Percentiles rank a stretch among this genome's conserved stretches.
phyloP scores from a whole-genome alignment of 768 basidiomycete species.

The Lactifluus piperatus region DNA sequence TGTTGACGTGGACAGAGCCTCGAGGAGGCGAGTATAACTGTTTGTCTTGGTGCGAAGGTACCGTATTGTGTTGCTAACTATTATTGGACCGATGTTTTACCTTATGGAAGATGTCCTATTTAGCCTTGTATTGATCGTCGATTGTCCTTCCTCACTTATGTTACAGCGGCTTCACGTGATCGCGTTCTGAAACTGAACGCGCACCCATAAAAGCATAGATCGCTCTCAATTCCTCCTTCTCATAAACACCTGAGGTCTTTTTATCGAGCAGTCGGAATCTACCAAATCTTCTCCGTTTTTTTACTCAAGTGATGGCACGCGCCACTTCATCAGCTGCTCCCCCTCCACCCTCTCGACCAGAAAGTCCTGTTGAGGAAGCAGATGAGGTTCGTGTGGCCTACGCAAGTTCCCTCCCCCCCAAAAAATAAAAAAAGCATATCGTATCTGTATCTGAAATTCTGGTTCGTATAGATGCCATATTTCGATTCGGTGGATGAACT shows the following conservation, averaged over 20 bases:
- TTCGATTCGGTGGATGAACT: constrained; percentile 28
- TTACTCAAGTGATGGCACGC: constrained; percentile 12
- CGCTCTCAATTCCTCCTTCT: background rate
- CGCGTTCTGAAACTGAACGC: background rate
- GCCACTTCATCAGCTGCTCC: constrained; percentile 7
- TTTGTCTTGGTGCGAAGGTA: constrained; percentile 18
- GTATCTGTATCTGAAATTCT: background rate
- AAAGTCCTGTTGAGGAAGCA: constrained; percentile 12
- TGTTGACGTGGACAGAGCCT: constrained; percentile 26
- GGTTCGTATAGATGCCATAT: constrained; percentile 17
- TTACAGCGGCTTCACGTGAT: background rate
- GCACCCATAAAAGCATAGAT: background rate
- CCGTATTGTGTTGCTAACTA: constrained; percentile 1
- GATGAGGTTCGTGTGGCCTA: constrained; percentile 8
- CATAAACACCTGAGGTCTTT: background rate
- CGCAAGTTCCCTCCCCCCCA: background rate
- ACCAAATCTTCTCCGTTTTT: background rate
- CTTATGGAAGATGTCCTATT: background rate
- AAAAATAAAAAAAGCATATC: background rate
- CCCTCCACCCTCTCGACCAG: constrained; percentile 13
- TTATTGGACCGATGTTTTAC: background rate
- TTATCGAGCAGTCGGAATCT: background rate
- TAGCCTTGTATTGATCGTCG: background rate
- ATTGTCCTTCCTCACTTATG: no score
- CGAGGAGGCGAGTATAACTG: constrained; percentile 14